A percentile compares a stretch with the other conserved stretches of the same genome.
These are phyloP conservation scores for Gastrolobium villosum DNA, from an alignment of 306 rosid genomes.

Conservation along the genomic window DNA sequence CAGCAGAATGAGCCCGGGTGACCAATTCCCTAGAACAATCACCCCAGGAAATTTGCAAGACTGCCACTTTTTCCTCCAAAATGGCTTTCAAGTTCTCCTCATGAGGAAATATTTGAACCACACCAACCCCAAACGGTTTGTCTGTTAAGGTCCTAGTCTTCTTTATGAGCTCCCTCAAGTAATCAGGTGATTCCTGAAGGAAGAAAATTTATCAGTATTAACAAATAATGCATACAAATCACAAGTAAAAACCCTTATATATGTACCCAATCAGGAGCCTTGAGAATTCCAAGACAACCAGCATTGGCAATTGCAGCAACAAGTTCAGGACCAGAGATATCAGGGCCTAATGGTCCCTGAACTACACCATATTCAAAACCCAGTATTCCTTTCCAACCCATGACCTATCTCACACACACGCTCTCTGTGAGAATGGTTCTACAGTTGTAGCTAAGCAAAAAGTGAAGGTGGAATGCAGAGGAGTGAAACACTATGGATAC, in stretches of 20 bases:
- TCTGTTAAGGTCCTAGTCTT: slow-evolving; percentile 63
- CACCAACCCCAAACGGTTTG: slow-evolving; percentile 74
- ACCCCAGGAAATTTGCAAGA: slow-evolving; percentile 73
- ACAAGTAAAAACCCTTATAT: no score
- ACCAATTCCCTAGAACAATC: slow-evolving; percentile 63
- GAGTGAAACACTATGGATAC: no score
- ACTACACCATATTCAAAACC: slow-evolving; percentile 69
- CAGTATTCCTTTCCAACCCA: slow-evolving; percentile 68
- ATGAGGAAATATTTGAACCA: slow-evolving; percentile 69
- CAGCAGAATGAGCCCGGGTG: slow-evolving; percentile 59
- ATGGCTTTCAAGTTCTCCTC: slow-evolving; percentile 66
- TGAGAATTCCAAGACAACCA: slow-evolving; percentile 65
- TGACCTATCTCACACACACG: neutral
- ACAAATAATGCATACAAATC: no score
- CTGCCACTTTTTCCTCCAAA: slow-evolving; percentile 67
- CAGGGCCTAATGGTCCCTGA: slow-evolving; percentile 75
- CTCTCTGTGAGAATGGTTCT: no score
- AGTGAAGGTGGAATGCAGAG: no score
- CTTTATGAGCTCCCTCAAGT: slow-evolving; percentile 58
- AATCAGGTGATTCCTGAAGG: slow-evolving; percentile 64
- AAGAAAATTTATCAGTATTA: no score
- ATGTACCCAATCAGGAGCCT: slow-evolving; percentile 66
- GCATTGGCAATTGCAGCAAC: slow-evolving; percentile 56
- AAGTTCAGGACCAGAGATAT: slow-evolving; percentile 64
- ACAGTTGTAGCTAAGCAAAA: no score